Percentiles rank a stretch among this genome's conserved stretches.
Conservation (phyloP, 139 green algal species). For the Yamagishiella unicocca region DNA sequence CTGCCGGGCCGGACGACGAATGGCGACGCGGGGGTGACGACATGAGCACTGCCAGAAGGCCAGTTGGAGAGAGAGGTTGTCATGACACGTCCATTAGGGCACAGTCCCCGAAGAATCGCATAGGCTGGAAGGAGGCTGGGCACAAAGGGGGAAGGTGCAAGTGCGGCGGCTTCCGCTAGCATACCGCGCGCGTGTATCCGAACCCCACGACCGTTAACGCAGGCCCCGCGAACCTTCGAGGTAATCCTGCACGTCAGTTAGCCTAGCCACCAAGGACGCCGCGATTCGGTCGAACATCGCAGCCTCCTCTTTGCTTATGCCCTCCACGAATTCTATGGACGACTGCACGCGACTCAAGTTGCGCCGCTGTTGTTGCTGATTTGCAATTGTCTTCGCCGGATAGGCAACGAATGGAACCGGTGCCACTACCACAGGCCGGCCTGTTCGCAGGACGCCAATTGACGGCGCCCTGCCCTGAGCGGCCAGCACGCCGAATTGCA, state of each 20-base stretch:
- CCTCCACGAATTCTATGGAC: conserved; percentile 46
- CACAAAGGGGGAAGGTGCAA: no score
- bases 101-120: no score
- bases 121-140: no score
- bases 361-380: background rate
- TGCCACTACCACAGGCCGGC: conserved; percentile 2
- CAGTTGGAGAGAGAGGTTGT: no score
- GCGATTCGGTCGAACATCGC: conserved; percentile 63
- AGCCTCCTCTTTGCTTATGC: conserved; percentile 50
- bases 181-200: background rate
- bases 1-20: no score
- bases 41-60: no score
- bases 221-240: background rate
- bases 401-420: background rate
- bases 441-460: background rate
- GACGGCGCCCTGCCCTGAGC: background rate
- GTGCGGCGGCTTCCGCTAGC: background rate
- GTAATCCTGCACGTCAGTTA: conserved; percentile 46
- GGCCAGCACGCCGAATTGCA: background rate
- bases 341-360: background rate
- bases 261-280: conserved; percentile 55
- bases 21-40: no score
- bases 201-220: background rate
- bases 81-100: no score
- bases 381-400: background rate